Evolutionary conservation across 2,329 filamentous ascomycete species (phyloP).

Genomic region (Epichloe typhina): DNA sequence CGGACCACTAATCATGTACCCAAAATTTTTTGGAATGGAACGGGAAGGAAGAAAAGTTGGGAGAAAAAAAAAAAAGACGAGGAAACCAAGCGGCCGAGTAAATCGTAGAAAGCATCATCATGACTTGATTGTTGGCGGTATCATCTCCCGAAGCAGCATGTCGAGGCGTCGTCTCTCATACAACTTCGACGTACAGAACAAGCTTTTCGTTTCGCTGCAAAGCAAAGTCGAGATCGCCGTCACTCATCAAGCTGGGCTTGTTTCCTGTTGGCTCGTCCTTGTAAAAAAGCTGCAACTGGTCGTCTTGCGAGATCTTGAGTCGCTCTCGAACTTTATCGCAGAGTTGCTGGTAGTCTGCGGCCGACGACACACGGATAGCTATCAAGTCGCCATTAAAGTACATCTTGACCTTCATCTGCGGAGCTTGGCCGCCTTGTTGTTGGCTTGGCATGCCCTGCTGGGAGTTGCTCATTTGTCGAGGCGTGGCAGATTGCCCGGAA

Average conservation of each 20-base stretch:
- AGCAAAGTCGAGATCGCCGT: constrained; percentile 70
- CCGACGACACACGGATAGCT: constrained; percentile 73
- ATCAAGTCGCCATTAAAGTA: constrained; percentile 88
- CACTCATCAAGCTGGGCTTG: constrained; percentile 60
- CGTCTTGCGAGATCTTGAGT: constrained; percentile 55
- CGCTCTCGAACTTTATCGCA: constrained; percentile 76
- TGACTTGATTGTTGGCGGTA: neutral
- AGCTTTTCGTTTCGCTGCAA: constrained; percentile 79
- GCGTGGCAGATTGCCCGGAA: constrained; percentile 37
- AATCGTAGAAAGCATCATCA: neutral
- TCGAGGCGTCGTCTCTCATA: constrained; percentile 17
- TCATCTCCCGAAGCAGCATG: neutral
- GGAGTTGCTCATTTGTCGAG: constrained; percentile 31
- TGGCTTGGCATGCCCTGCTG: constrained; percentile 14
- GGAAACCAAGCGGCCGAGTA: neutral
- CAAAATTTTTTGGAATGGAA: constrained; percentile 7
- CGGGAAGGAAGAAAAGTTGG: neutral
- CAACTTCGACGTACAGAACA: constrained; percentile 55
- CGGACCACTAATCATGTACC: constrained; percentile 16
- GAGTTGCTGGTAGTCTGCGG: constrained; percentile 66
- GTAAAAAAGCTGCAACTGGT: constrained; percentile 71
- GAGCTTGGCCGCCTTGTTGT: constrained; percentile 21
- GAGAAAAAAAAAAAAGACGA: constrained; percentile 1
- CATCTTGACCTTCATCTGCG: constrained; percentile 83
- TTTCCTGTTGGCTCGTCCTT: constrained; percentile 70